phyloP scores from a whole-genome alignment of 2,329 filamentous ascomycete genomes.

The Microdochium bolleyi region DNA sequence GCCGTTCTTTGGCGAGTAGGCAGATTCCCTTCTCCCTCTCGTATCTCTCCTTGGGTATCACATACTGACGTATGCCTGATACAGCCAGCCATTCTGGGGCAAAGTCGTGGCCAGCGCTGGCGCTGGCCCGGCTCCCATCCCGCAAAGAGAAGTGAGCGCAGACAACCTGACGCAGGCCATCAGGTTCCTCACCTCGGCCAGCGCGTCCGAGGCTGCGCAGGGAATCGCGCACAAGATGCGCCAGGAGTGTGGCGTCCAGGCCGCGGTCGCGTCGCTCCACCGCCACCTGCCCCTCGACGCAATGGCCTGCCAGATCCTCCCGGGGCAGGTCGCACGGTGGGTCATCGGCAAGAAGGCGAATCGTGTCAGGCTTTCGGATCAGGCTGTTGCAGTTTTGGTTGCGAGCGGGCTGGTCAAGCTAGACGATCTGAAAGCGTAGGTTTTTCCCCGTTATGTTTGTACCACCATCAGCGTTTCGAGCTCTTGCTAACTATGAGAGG shows the following conservation, averaged over 20 bases:
- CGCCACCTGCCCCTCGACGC: constrained; percentile 19
- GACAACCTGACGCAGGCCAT: constrained; percentile 25
- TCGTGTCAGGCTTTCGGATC: background rate
- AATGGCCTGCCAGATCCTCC: constrained; percentile 20
- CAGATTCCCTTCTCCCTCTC: background rate
- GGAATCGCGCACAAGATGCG: constrained; percentile 24
- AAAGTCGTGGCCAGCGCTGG: constrained; percentile 28
- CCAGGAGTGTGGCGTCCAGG: constrained; percentile 24
- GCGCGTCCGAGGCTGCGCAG: constrained; percentile 19
- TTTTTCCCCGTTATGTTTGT: background rate
- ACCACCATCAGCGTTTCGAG: background rate
- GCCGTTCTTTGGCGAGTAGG: constrained; percentile 36
- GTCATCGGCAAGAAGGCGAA: background rate
- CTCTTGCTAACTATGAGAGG: background rate
- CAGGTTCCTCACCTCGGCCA: constrained; percentile 17
- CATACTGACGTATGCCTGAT: background rate
- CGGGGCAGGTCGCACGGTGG: background rate
- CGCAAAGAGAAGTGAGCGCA: constrained; percentile 22
- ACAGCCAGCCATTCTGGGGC: constrained; percentile 31
- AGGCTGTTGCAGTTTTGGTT: background rate
- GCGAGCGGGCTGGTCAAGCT: constrained; percentile 1
- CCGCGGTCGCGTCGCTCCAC: constrained; percentile 29
- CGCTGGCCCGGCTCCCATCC: constrained; percentile 26
- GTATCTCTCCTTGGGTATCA: too few relatives aligned
- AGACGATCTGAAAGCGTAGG: background rate